Base-by-base conservation (phyloP, 2,329 filamentous ascomycete species). In the Diaporthe nobilis region DNA sequence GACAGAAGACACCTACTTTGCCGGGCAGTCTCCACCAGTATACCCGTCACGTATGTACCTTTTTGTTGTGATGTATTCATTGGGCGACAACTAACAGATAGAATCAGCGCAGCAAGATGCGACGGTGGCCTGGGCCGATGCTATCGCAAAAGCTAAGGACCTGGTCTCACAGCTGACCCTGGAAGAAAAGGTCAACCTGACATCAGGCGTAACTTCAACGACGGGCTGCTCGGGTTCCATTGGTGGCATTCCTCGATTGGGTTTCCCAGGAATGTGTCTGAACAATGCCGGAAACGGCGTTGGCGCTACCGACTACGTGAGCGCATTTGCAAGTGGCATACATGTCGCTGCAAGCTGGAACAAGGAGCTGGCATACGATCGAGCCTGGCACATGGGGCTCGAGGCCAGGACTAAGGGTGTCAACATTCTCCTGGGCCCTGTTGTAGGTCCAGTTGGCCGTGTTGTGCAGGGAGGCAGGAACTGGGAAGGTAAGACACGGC, bases 391-490 rank as follows among this genome's bases (percentile, higher is more conserved):
- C 70, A 95, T 97, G 92, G 95, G 92, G 2, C 86, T 88, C 74
- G 95, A 98, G 83, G 94, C 94, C 82, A 90, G 89, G 77, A 90
- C 85, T 58, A 97, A 97, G 83, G 95, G 95, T 67, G 91, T 95
- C 49, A 94, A 97, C 81, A 88, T 97, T 20, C 89, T 93, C 73
- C 88, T 97, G 13, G 95, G 94, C 0, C 95, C 95, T 2, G 94
- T 94, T 0, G 91, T 94, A 75, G 92, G 92, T 0, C 92, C 92
- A 0, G 81, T 92, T 0, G 92, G 92, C 15, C 87, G 92, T 2
- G 86, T 92, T 61, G 89, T 91, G 0, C 85, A 87, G 34, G 89
- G 90, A 63, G 93, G 93, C 0, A 86, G 93, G 71, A 93, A 92
- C 77, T 94, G 92, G 86, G 87, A 88, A 77, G 86, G 83, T 79